Evolutionary conservation across 805 yeast species (phyloP).

Genomic region (Monosporozyma aquatica): DNA sequence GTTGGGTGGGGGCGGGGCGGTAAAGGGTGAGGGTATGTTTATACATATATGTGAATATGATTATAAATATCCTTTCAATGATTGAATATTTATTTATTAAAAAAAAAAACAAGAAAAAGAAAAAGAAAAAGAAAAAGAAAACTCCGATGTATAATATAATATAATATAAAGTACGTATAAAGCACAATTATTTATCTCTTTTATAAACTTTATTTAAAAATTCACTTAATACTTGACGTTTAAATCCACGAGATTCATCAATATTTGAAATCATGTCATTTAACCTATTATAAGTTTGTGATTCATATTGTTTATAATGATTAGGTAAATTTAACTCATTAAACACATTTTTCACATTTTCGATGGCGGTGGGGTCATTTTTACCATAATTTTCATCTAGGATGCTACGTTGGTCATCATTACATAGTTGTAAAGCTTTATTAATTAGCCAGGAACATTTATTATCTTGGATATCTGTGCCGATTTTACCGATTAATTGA

Average conservation of each 20-base stretch:
- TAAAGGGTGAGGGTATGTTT: too few species aligned
- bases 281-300: conserved; percentile 56
- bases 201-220: conserved; percentile 90
- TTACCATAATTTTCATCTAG: conserved; percentile 92
- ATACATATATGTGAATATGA: too few species aligned
- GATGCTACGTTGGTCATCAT: conserved; percentile 62
- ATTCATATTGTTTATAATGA: conserved; percentile 76
- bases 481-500: conserved; percentile 94
- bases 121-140: background rate
- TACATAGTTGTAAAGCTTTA: conserved; percentile 73
- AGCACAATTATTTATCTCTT: conserved; percentile 59
- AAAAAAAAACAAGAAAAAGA: background rate
- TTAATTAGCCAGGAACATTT: conserved; percentile 97
- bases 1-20: too few species aligned
- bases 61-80: too few species aligned
- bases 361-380: conserved; percentile 56
- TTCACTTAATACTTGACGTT: conserved; percentile 70
- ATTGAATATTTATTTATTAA: background rate
- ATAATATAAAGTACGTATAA: conserved; percentile 27
- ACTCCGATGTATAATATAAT: too few species aligned
- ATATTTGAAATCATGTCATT: conserved; percentile 53
- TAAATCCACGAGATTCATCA: conserved; percentile 92
- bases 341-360: conserved; percentile 55
- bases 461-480: conserved; percentile 97
- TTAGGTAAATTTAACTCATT: conserved; percentile 61